Conservation (phyloP, 176 grass and related monocot species). For the Triticum timopheevii region DNA sequence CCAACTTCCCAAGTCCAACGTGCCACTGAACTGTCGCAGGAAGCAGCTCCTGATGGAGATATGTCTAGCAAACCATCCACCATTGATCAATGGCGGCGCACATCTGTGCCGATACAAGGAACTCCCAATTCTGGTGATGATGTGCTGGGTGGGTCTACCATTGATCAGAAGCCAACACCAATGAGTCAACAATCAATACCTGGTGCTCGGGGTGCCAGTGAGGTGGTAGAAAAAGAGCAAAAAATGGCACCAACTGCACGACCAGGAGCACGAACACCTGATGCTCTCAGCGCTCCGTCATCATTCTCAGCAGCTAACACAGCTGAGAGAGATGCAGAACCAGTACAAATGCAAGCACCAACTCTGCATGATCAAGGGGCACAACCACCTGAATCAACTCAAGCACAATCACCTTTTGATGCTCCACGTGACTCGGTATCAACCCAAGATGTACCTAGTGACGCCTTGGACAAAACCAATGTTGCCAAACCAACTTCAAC, state of each 20-base stretch:
- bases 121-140: conserved; percentile 1
- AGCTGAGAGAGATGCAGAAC: not conserved
- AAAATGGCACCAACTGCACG: conserved; percentile 8
- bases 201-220: conserved; percentile 1
- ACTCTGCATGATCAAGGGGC: conserved; percentile 3
- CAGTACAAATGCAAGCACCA: conserved; percentile 33
- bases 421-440: conserved; percentile 11
- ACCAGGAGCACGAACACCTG: conserved; percentile 9
- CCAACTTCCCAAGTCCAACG: conserved; percentile 26
- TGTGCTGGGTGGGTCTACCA: not conserved
- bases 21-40: not conserved
- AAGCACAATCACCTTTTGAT: conserved; percentile 4
- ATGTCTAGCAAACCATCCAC: not conserved
- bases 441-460: not conserved
- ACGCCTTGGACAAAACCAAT: no score
- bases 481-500: not conserved
- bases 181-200: conserved; percentile 17
- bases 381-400: conserved; percentile 6
- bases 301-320: not conserved
- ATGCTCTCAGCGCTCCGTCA: not conserved
- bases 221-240: conserved; percentile 17
- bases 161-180: conserved; percentile 20
- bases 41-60: conserved; percentile 11
- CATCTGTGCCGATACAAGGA: not conserved
- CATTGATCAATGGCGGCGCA: conserved; percentile 28